Evolutionary conservation across 2,329 filamentous ascomycete species (phyloP).

Genomic region (Emericellopsis cladophorae): DNA sequence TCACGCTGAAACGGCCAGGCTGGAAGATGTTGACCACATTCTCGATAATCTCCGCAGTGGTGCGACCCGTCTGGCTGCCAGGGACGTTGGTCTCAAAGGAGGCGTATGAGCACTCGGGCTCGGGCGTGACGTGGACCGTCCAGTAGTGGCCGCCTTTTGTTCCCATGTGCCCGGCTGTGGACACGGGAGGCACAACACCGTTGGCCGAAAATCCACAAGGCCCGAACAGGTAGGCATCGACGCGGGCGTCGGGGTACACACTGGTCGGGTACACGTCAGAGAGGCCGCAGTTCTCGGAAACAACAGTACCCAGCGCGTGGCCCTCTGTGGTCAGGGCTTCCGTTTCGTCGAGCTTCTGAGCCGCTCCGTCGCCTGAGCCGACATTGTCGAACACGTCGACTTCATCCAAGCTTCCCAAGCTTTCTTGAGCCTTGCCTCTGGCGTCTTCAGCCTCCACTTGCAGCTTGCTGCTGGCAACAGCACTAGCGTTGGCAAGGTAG

Average conservation of each 20-base stretch:
- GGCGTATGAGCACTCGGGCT: constrained; percentile 93
- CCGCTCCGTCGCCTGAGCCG: constrained; percentile 40
- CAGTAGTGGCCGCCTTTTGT: constrained; percentile 70
- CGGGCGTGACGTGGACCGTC: constrained; percentile 94
- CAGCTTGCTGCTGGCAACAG: constrained; percentile 73
- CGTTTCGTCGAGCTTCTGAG: constrained; percentile 47
- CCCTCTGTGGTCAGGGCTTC: constrained; percentile 83
- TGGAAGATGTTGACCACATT: constrained; percentile 95
- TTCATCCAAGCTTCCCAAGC: constrained; percentile 52
- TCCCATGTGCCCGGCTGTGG: constrained; percentile 27
- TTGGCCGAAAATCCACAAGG: constrained; percentile 97
- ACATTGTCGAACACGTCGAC: constrained; percentile 76
- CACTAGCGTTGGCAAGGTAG: constrained; percentile 63
- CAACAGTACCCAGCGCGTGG: constrained; percentile 82
- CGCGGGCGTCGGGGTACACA: constrained; percentile 81
- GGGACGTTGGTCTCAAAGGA: constrained; percentile 98
- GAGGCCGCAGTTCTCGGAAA: constrained; percentile 81
- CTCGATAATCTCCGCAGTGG: constrained; percentile 82
- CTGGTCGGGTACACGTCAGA: constrained; percentile 77
- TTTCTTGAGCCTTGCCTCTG: constrained; percentile 44
- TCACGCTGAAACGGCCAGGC: constrained; percentile 94
- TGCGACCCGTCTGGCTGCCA: constrained; percentile 72
- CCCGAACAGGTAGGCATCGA: constrained; percentile 93
- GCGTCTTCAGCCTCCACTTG: constrained; percentile 54
- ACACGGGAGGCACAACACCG: constrained; percentile 67